These are phyloP conservation scores for Aspergillus bertholletiae DNA, from an alignment of 495 filamentous ascomycete species.

Conservation along the genomic window DNA sequence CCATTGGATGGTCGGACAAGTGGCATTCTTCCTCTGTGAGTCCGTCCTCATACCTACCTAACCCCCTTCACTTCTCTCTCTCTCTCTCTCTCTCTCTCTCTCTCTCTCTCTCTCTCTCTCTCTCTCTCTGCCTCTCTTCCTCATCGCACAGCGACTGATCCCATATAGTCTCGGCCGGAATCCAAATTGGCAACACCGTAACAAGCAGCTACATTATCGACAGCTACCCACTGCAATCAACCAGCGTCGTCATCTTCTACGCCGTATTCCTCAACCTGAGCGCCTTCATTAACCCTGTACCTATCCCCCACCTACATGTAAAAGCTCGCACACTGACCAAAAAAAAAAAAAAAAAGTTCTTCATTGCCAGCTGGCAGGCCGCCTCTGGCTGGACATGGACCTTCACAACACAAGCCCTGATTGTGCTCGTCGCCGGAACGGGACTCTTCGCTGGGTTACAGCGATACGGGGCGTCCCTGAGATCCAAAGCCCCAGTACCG, in stretches of 20 bases:
- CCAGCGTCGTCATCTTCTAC: constrained; percentile 59
- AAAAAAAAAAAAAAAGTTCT: too few relatives aligned
- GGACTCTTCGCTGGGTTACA: constrained; percentile 43
- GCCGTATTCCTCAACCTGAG: constrained; percentile 56
- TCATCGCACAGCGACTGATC: constrained; percentile 10
- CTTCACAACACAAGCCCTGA: constrained; percentile 52
- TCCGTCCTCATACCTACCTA: background rate
- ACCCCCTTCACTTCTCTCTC: too few relatives aligned
- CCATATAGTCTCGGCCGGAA: constrained; percentile 46
- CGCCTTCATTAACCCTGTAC: constrained; percentile 45
- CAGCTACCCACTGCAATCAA: constrained; percentile 54
- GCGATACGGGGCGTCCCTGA: constrained; percentile 36
- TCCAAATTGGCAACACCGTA: constrained; percentile 60
- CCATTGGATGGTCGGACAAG: constrained; percentile 60
- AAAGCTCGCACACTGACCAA: too few relatives aligned
- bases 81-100: too few relatives aligned
- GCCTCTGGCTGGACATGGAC: constrained; percentile 54
- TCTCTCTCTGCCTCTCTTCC: too few relatives aligned
- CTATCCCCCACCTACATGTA: constrained; percentile 2
- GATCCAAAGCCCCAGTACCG: constrained; percentile 26
- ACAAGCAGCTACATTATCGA: constrained; percentile 56
- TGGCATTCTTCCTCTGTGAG: constrained; percentile 53
- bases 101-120: too few relatives aligned
- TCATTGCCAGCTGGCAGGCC: constrained; percentile 53
- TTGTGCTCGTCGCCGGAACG: constrained; percentile 41